Conservation (phyloP, 805 yeast genomes). For the Starmerella sirachaensis region DNA sequence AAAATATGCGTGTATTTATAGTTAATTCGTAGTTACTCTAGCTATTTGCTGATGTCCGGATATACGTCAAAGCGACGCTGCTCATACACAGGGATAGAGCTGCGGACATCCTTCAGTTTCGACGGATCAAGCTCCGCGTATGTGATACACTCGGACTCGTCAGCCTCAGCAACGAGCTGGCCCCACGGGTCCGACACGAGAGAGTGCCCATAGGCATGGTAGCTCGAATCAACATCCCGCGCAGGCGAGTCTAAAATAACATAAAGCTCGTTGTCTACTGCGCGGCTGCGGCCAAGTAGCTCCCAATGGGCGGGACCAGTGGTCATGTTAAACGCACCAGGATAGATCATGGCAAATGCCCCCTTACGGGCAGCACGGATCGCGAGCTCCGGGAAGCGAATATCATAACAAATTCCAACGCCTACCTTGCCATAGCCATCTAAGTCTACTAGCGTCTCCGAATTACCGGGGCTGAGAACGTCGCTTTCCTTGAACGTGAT, state of each 20-base stretch:
- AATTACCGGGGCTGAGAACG: slow-evolving; percentile 64
- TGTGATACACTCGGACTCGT: slow-evolving; percentile 62
- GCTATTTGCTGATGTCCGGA: slow-evolving; percentile 32
- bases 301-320: slow-evolving; percentile 94
- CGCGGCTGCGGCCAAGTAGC: slow-evolving; percentile 66
- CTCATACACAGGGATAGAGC: slow-evolving; percentile 51
- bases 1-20: too few relatives aligned
- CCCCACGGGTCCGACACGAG: slow-evolving; percentile 89
- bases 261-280: slow-evolving; percentile 77
- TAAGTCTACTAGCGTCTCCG: slow-evolving; percentile 64
- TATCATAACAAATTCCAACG: slow-evolving; percentile 77
- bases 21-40: too few relatives aligned
- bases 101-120: slow-evolving; percentile 44
- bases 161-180: slow-evolving; percentile 58
- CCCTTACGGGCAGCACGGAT: slow-evolving; percentile 53
- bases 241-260: slow-evolving; percentile 65
- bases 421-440: slow-evolving; percentile 50
- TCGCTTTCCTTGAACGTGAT: slow-evolving; percentile 77
- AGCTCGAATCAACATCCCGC: slow-evolving; percentile 69
- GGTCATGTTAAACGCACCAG: slow-evolving; percentile 85
- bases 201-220: slow-evolving; percentile 78
- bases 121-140: slow-evolving; percentile 63
- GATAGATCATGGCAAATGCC: slow-evolving; percentile 71
- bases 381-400: slow-evolving; percentile 70
- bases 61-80: slow-evolving; percentile 67